These are phyloP conservation scores for Microcyclospora tardicrescens DNA, from an alignment of 2,329 filamentous ascomycete species.

Conservation along the genomic window DNA sequence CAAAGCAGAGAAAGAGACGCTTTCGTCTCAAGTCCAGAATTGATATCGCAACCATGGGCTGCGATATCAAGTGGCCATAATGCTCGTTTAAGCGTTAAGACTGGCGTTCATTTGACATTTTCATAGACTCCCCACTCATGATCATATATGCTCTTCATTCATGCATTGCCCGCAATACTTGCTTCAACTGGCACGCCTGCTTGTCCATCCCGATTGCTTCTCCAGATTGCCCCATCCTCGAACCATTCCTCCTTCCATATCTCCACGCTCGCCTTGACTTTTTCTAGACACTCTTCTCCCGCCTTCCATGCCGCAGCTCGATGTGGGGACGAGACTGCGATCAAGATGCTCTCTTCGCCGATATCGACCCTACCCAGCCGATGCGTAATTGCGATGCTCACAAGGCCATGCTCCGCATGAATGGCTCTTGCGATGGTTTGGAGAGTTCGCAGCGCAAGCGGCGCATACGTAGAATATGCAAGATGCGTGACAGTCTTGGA, in stretches of 20 bases:
- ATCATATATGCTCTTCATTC: not conserved
- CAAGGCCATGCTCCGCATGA: slow-evolving; percentile 48
- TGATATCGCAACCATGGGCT: too few species aligned
- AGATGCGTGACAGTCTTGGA: slow-evolving; percentile 61
- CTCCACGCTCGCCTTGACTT: slow-evolving; percentile 76
- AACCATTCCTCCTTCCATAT: slow-evolving; percentile 94
- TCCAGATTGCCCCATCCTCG: slow-evolving; percentile 66
- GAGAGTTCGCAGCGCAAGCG: slow-evolving; percentile 58
- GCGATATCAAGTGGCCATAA: too few species aligned
- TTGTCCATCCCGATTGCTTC: slow-evolving; percentile 68
- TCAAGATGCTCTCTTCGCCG: slow-evolving; percentile 84
- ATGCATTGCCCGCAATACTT: too few species aligned
- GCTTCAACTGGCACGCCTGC: slow-evolving; percentile 31
- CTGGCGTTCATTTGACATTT: too few species aligned
- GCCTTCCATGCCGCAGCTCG: slow-evolving; percentile 74
- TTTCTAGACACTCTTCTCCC: slow-evolving; percentile 78
- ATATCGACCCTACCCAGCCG: slow-evolving; percentile 75
- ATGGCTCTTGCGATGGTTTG: slow-evolving; percentile 48
- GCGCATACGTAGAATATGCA: slow-evolving; percentile 60
- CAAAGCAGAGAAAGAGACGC: not conserved
- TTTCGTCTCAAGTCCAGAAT: too few species aligned
- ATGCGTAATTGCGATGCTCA: slow-evolving; percentile 68
- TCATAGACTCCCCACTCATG: not conserved
- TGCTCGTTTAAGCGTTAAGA: too few species aligned
- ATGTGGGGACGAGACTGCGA: slow-evolving; percentile 75